Conservation (phyloP, 805 yeast genomes). For the Candida pseudofarinosa region DNA sequence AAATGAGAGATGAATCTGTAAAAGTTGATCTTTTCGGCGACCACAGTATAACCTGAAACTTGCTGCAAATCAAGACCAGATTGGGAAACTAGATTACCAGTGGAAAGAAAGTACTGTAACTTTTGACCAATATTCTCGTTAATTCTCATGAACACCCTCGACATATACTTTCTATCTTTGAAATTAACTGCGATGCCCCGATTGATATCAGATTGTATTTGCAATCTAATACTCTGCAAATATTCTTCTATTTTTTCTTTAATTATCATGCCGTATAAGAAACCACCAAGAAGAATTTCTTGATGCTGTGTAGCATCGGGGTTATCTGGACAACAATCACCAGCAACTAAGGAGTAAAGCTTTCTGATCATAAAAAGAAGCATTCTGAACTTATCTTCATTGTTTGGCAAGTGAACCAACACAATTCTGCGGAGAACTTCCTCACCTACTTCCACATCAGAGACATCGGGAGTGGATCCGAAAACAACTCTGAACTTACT, state of each 20-base stretch:
- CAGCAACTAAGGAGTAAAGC: conserved; percentile 90
- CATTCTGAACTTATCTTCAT: conserved; percentile 80
- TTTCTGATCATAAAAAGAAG: conserved; percentile 93
- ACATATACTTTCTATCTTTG: conserved; percentile 76
- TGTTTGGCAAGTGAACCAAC: conserved; percentile 75
- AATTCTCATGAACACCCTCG: conserved; percentile 69
- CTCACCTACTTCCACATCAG: conserved; percentile 88
- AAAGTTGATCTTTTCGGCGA: conserved; percentile 96
- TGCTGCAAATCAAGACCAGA: conserved; percentile 97
- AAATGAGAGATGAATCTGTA: conserved; percentile 97
- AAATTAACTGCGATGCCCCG: conserved; percentile 82
- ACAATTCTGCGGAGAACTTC: conserved; percentile 81
- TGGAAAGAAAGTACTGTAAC: conserved; percentile 88
- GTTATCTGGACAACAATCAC: conserved; percentile 94
- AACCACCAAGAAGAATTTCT: conserved; percentile 92
- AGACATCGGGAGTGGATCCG: conserved; percentile 80
- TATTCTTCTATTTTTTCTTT: conserved; percentile 97
- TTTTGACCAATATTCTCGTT: conserved; percentile 95
- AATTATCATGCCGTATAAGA: conserved; percentile 92
- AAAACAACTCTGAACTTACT: conserved; percentile 93
- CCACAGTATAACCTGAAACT: conserved; percentile 96
- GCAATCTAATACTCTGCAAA: conserved; percentile 65
- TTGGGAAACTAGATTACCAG: conserved; percentile 95
- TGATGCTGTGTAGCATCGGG: conserved; percentile 99
- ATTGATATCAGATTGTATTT: conserved; percentile 73